Conservation (phyloP, 2,329 filamentous ascomycete species). For the Aureobasidium sp. region DNA sequence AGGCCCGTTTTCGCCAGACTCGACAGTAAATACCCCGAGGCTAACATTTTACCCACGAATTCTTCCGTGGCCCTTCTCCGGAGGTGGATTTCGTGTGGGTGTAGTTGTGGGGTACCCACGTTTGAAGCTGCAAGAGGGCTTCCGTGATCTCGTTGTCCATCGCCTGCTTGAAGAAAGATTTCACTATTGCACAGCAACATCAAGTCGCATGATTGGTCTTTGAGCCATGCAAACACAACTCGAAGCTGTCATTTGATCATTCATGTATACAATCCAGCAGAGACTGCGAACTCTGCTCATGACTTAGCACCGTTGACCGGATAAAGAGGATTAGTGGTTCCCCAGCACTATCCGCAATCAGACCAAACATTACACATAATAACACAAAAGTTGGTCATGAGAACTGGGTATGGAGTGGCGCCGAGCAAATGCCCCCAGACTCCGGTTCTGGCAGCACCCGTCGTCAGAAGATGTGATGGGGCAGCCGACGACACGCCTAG, state of each 20-base stretch:
- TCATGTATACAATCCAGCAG: not conserved
- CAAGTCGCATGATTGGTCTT: not conserved
- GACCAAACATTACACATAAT: conserved; percentile 7
- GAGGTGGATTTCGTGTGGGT: conserved; percentile 8
- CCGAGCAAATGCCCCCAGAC: not conserved
- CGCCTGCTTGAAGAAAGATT: not conserved
- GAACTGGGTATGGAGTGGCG: not conserved
- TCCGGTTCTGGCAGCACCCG: conserved; percentile 6
- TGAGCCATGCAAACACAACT: not conserved
- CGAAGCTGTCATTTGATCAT: not conserved
- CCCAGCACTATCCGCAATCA: conserved; percentile 9
- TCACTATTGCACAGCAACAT: not conserved
- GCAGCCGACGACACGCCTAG: not conserved
- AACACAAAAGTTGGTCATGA: conserved; percentile 9
- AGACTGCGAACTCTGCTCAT: not conserved
- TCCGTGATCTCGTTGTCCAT: not conserved
- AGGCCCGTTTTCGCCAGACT: conserved; percentile 16
- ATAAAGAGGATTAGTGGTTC: conserved; percentile 13
- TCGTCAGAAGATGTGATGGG: not conserved
- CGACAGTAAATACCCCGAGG: conserved; percentile 15
- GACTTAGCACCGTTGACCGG: conserved; percentile 4
- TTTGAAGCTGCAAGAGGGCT: not conserved
- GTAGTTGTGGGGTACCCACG: conserved; percentile 14
- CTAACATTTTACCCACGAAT: conserved; percentile 14
- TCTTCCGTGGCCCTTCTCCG: conserved; percentile 16